phyloP scores from a whole-genome alignment of 805 yeast species.

The Zygosaccharomyces bisporus region DNA sequence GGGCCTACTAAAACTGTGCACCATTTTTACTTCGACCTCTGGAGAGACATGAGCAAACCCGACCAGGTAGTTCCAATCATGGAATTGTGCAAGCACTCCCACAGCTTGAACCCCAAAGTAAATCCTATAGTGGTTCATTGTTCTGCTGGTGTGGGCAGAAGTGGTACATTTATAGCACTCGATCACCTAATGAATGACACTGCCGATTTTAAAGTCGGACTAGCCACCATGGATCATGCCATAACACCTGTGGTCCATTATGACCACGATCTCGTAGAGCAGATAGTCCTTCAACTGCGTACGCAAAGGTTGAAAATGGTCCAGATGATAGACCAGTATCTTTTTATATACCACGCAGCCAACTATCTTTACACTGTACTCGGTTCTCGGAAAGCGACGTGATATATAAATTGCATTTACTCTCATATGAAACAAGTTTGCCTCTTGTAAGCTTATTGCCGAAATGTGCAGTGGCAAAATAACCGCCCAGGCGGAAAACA shows the following conservation, averaged over 20 bases:
- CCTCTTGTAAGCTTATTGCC: slow-evolving; percentile 1
- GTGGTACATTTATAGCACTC: slow-evolving; percentile 78
- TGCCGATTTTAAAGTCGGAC: slow-evolving; percentile 18
- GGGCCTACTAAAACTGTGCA: slow-evolving; percentile 42
- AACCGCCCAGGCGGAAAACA: not conserved
- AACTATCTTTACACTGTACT: slow-evolving; percentile 16
- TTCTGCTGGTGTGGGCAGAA: slow-evolving; percentile 96
- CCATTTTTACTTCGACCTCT: slow-evolving; percentile 71
- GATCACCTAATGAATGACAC: slow-evolving; percentile 35
- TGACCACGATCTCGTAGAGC: slow-evolving; percentile 33
- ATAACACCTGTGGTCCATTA: slow-evolving; percentile 16
- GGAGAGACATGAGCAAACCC: slow-evolving; percentile 82
- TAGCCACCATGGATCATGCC: not conserved
- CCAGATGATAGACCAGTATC: slow-evolving; percentile 34
- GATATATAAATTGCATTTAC: not conserved
- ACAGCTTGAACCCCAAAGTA: slow-evolving; percentile 26
- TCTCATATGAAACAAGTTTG: not conserved
- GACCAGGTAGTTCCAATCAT: slow-evolving; percentile 37
- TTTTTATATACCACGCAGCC: slow-evolving; percentile 36
- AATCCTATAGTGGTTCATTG: slow-evolving; percentile 78
- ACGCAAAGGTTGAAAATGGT: slow-evolving; percentile 38
- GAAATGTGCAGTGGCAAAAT: not conserved
- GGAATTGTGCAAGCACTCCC: slow-evolving; percentile 31
- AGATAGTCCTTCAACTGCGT: slow-evolving; percentile 34
- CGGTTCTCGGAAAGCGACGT: not conserved